Percentiles rank a stretch among this genome's conserved stretches.
phyloP scores from a whole-genome alignment of 2,329 filamentous ascomycete genomes.

The Pestalotiopsis sp. region DNA sequence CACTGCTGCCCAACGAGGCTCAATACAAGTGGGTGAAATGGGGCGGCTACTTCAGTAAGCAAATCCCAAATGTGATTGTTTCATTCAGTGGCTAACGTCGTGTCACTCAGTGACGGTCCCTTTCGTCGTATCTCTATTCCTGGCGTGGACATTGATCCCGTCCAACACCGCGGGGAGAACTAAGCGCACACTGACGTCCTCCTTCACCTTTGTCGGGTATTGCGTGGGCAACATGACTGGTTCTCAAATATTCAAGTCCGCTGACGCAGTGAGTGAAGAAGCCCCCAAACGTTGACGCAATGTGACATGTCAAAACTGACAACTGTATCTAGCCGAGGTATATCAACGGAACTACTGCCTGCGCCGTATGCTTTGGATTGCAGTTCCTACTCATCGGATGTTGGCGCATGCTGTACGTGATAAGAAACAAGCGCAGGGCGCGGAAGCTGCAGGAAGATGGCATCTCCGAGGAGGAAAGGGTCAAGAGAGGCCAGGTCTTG shows the following conservation, averaged over 20 bases:
- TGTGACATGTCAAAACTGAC: neutral
- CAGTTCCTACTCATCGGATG: conserved; percentile 37
- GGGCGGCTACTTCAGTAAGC: conserved; percentile 28
- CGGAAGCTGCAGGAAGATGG: conserved; percentile 29
- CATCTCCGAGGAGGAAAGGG: conserved; percentile 34
- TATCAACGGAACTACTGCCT: conserved; percentile 41
- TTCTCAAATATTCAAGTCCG: conserved; percentile 44
- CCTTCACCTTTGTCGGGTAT: conserved; percentile 15
- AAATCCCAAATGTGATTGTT: neutral
- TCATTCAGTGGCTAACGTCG: conserved; percentile 19
- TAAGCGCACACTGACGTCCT: conserved; percentile 27
- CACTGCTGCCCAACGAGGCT: conserved; percentile 33
- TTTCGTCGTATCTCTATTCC: conserved; percentile 32
- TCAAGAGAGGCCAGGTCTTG: conserved; percentile 30
- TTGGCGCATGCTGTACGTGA: conserved; percentile 42
- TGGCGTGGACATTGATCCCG: conserved; percentile 39
- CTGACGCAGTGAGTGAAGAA: conserved; percentile 36
- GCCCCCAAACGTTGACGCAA: neutral
- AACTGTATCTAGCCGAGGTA: conserved; percentile 36
- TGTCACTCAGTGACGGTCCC: conserved; percentile 34
- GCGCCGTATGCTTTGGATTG: conserved; percentile 39
- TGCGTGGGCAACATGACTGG: conserved; percentile 45
- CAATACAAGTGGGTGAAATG: conserved; percentile 38
- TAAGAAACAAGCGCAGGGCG: conserved; percentile 38
- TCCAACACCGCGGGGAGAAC: conserved; percentile 48